Evolutionary conservation across 2,329 filamentous ascomycete species (phyloP).

Genomic region (Alternaria solani): DNA sequence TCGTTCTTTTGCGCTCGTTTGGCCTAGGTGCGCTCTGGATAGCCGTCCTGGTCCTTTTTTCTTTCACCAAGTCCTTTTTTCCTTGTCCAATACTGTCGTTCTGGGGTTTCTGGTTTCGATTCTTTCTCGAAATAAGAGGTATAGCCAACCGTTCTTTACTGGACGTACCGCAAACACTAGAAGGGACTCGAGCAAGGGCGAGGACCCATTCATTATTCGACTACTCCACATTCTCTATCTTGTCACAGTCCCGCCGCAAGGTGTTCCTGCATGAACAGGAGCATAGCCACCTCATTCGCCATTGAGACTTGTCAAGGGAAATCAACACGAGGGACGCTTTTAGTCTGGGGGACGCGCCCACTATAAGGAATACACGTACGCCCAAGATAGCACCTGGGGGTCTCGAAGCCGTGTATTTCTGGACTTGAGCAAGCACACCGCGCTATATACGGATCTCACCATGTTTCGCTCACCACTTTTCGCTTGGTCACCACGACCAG

Average conservation of each 20-base stretch:
- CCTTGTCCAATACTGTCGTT: not conserved
- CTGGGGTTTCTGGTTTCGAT: slow-evolving; percentile 23
- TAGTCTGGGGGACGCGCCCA: slow-evolving; percentile 26
- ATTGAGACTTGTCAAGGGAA: slow-evolving; percentile 25
- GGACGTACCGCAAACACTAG: slow-evolving; percentile 37
- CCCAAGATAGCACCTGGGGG: slow-evolving; percentile 23
- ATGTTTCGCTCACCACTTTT: slow-evolving; percentile 48
- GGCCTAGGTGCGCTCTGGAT: slow-evolving; percentile 34
- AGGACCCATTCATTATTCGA: slow-evolving; percentile 45
- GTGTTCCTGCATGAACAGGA: slow-evolving; percentile 37
- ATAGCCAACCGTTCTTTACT: slow-evolving; percentile 30
- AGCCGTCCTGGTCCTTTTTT: slow-evolving; percentile 20
- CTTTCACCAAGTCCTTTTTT: not conserved
- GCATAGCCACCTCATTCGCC: slow-evolving; percentile 35
- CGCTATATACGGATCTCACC: slow-evolving; percentile 20
- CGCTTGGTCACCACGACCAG: slow-evolving; percentile 44
- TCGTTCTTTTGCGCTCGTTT: slow-evolving; percentile 43
- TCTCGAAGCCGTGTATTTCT: slow-evolving; percentile 19
- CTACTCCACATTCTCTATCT: slow-evolving; percentile 22
- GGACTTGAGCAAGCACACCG: slow-evolving; percentile 13
- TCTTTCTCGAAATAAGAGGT: slow-evolving; percentile 13
- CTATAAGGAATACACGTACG: slow-evolving; percentile 39
- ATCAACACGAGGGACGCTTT: slow-evolving; percentile 30
- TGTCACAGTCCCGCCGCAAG: slow-evolving; percentile 26
- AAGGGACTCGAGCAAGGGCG: slow-evolving; percentile 37